phyloP scores from a whole-genome alignment of 2,329 filamentous ascomycete genomes.

The Colletotrichum camelliae region DNA sequence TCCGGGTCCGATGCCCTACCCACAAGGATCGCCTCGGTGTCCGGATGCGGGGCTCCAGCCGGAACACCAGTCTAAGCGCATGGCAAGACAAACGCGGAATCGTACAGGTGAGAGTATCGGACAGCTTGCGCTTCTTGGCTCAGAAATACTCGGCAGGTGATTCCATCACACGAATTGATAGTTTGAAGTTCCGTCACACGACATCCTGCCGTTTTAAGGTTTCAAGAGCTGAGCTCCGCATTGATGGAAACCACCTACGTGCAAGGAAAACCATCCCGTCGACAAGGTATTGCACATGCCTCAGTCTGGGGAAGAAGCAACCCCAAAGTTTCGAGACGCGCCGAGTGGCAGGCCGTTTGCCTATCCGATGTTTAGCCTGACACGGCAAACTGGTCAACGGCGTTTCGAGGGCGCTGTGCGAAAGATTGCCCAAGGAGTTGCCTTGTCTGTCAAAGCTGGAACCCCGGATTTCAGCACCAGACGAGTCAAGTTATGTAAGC shows the following conservation, averaged over 20 bases:
- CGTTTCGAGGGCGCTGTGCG: not conserved
- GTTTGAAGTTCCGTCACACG: not conserved
- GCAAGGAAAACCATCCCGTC: not conserved
- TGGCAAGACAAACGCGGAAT: not conserved
- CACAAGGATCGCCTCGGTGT: not conserved
- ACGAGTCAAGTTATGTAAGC: conserved; percentile 12
- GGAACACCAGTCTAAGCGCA: not conserved
- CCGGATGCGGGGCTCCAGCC: not conserved
- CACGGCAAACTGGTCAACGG: not conserved
- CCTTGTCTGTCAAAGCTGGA: conserved; percentile 11
- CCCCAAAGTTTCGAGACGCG: not conserved
- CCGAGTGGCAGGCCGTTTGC: not conserved
- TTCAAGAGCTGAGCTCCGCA: not conserved
- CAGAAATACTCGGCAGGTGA: not conserved
- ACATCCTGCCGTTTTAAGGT: not conserved
- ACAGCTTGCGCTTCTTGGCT: not conserved
- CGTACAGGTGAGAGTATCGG: not conserved
- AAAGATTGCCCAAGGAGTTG: not conserved
- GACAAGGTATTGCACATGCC: not conserved
- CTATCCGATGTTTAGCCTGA: conserved; percentile 5
- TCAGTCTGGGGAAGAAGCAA: not conserved
- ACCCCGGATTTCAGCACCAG: conserved; percentile 12
- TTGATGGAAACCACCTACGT: not conserved
- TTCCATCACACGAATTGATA: not conserved
- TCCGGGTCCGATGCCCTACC: not conserved